A percentile compares a stretch with the other conserved stretches of the same genome.
Evolutionary conservation across 805 yeast genomes (phyloP).

Genomic region (Kregervanrija pseudodelftensis): DNA sequence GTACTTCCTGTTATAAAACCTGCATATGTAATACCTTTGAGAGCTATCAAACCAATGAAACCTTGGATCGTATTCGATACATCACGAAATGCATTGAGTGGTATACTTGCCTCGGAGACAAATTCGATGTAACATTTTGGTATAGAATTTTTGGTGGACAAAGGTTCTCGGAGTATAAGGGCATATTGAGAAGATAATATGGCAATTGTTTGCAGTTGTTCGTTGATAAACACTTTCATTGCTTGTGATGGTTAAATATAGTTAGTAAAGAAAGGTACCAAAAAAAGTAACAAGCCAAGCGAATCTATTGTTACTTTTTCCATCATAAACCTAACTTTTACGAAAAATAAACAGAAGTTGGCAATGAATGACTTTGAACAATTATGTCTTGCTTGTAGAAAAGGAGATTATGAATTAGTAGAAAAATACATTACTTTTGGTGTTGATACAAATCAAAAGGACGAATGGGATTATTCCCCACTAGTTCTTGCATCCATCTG

Average conservation of each 20-base stretch:
- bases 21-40: constrained; percentile 48
- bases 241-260: too few relatives aligned
- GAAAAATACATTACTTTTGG: constrained; percentile 51
- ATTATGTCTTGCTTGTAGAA: constrained; percentile 59
- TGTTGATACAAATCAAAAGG: constrained; percentile 45
- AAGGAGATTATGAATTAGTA: constrained; percentile 60
- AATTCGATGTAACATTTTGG: constrained; percentile 47
- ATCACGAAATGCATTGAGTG: constrained; percentile 18
- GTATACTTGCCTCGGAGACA: constrained; percentile 29
- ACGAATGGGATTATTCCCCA: constrained; percentile 72
- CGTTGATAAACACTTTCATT: too few relatives aligned
- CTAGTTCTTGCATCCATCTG: constrained; percentile 66
- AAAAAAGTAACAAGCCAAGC: too few relatives aligned
- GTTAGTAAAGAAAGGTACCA: too few relatives aligned
- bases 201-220: too few relatives aligned
- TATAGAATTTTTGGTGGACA: not conserved
- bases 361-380: constrained; percentile 29
- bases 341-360: too few relatives aligned
- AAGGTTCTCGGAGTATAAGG: constrained; percentile 44
- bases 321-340: too few relatives aligned
- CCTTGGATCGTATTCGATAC: constrained; percentile 31
- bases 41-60: constrained; percentile 51
- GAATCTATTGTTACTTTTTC: too few relatives aligned
- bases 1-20: constrained; percentile 50
- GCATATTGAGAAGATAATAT: constrained; percentile 29